Evolutionary conservation across 2,329 filamentous ascomycete genomes (phyloP).

Genomic region (Phaeosphaeriaceae sp.): DNA sequence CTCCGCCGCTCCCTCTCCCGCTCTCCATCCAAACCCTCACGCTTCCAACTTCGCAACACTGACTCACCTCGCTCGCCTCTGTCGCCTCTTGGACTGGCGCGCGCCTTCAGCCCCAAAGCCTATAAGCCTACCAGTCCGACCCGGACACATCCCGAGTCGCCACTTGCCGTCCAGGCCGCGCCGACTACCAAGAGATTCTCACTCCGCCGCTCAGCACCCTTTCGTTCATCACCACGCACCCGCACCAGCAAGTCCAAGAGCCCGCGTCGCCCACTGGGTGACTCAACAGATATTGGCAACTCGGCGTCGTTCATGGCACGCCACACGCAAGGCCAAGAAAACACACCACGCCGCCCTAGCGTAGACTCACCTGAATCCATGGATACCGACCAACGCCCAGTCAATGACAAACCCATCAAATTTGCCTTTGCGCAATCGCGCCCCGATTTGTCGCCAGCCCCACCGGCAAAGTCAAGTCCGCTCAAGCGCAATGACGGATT

Average conservation of each 20-base stretch:
- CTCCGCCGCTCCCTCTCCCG: conserved; percentile 86
- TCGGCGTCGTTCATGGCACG: conserved; percentile 61
- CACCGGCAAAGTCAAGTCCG: conserved; percentile 73
- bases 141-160: conserved; percentile 63
- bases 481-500: conserved; percentile 90
- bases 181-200: conserved; percentile 66
- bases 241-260: conserved; percentile 73
- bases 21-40: conserved; percentile 82
- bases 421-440: conserved; percentile 51
- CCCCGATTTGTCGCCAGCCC: conserved; percentile 45
- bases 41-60: conserved; percentile 69
- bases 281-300: conserved; percentile 75
- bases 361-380: conserved; percentile 30
- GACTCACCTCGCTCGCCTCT: conserved; percentile 49
- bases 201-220: conserved; percentile 56
- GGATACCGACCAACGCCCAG: conserved; percentile 51
- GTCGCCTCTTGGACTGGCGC: conserved; percentile 53
- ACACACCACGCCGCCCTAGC: conserved; percentile 45
- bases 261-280: conserved; percentile 74
- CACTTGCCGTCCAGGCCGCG: conserved; percentile 60
- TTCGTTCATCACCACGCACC: conserved; percentile 66
- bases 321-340: conserved; percentile 56
- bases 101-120: conserved; percentile 53
- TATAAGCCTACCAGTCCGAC: conserved; percentile 57
- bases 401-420: conserved; percentile 55